Conservation (phyloP, 192 early-diverging fungal species). For the Rhizophagus clarus region DNA sequence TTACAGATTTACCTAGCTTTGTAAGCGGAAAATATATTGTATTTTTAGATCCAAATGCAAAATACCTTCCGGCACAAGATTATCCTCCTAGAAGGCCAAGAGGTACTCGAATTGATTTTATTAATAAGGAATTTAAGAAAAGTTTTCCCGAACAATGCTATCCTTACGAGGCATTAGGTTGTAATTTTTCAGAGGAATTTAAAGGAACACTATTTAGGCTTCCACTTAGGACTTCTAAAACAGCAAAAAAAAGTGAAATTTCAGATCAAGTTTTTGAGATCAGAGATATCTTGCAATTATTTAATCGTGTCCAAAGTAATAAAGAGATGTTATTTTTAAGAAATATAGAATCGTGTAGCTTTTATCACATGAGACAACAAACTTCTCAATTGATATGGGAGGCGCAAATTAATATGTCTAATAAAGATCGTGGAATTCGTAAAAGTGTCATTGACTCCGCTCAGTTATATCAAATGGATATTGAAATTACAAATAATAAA, state of each 20-base stretch:
- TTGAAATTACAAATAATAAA: background rate
- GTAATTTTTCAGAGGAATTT: conserved; percentile 19
- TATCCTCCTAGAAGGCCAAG: background rate
- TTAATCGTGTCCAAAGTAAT: background rate
- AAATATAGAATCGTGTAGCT: background rate
- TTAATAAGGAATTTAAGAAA: conserved; percentile 18
- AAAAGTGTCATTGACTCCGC: background rate
- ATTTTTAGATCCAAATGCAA: conserved; percentile 32
- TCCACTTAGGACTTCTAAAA: conserved; percentile 8
- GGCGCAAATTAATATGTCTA: background rate
- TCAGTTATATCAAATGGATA: background rate
- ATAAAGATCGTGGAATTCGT: background rate
- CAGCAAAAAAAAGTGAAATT: background rate
- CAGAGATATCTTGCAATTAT: background rate
- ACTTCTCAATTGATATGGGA: background rate
- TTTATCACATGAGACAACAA: background rate
- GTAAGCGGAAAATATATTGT: conserved; percentile 32
- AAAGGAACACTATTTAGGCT: conserved; percentile 32
- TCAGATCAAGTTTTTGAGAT: background rate
- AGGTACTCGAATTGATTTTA: background rate
- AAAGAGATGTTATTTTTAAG: conserved; percentile 20
- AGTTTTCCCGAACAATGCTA: conserved; percentile 16
- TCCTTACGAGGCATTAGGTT: conserved; percentile 14
- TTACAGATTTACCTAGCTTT: conserved; percentile 33
- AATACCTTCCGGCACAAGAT: conserved; percentile 19